Percentiles rank a stretch among this genome's conserved stretches.
Evolutionary conservation across 441 rosid species (phyloP).

Genomic region (Populus trichocarpa): DNA sequence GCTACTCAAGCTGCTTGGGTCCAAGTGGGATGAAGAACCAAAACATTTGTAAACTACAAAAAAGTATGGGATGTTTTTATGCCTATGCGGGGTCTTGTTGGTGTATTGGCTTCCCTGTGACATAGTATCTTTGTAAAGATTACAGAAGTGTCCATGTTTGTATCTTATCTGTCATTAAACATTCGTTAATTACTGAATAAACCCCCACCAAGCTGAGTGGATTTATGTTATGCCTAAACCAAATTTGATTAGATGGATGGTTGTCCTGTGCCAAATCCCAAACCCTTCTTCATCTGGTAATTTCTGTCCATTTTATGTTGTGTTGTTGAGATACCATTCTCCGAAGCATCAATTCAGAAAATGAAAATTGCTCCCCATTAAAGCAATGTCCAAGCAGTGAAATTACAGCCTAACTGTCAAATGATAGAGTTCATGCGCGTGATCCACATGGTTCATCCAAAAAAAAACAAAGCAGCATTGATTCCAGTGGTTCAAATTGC

Average conservation of each 20-base stretch:
- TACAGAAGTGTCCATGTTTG: not conserved
- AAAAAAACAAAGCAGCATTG: not conserved
- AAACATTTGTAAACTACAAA: conserved; percentile 10
- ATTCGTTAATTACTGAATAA: not conserved
- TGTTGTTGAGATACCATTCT: not conserved
- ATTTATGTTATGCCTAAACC: not conserved
- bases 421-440: not conserved
- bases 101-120: not conserved
- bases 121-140: not conserved
- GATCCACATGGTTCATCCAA: not conserved
- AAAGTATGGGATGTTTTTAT: not conserved
- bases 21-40: conserved; percentile 31
- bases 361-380: not conserved
- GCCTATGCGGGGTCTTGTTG: not conserved
- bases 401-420: not conserved
- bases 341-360: not conserved
- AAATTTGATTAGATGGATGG: not conserved
- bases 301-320: not conserved
- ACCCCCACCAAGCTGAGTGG: not conserved
- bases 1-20: conserved; percentile 53
- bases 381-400: not conserved
- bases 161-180: not conserved
- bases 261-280: not conserved
- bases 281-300: not conserved
- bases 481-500: not conserved